A percentile compares a stretch with the other conserved stretches of the same genome.
These are phyloP conservation scores for Aphanocladium album DNA, from an alignment of 2,329 filamentous ascomycete genomes.

Conservation along the genomic window DNA sequence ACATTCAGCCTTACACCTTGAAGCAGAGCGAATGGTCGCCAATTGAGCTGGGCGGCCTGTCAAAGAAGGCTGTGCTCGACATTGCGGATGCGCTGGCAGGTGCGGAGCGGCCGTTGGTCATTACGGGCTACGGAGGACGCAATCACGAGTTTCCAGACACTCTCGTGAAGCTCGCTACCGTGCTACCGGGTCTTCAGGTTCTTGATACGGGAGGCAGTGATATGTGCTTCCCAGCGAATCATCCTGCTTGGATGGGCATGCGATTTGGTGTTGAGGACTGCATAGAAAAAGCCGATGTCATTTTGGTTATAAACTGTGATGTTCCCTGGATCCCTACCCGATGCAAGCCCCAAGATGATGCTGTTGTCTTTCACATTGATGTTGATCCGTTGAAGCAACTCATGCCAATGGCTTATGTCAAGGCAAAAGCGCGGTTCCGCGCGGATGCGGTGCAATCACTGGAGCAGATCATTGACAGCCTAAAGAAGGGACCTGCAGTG, in stretches of 20 bases:
- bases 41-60: slow-evolving; percentile 59
- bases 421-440: slow-evolving; percentile 59
- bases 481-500: slow-evolving; percentile 44
- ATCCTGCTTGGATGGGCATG: slow-evolving; percentile 64
- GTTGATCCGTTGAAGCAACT: slow-evolving; percentile 63
- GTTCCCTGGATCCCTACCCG: slow-evolving; percentile 90
- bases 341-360: slow-evolving; percentile 48
- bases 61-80: slow-evolving; percentile 45
- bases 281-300: slow-evolving; percentile 74
- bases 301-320: slow-evolving; percentile 82
- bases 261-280: slow-evolving; percentile 68
- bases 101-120: slow-evolving; percentile 61
- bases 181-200: slow-evolving; percentile 63
- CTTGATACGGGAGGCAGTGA: slow-evolving; percentile 74
- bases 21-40: slow-evolving; percentile 66
- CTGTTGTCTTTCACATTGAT: slow-evolving; percentile 59
- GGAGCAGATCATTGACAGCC: slow-evolving; percentile 61
- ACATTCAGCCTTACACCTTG: slow-evolving; percentile 67
- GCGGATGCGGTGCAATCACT: slow-evolving; percentile 62
- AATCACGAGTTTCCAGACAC: slow-evolving; percentile 58
- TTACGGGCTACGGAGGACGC: slow-evolving; percentile 67
- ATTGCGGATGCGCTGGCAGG: slow-evolving; percentile 60
- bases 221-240: slow-evolving; percentile 73
- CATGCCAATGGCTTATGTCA: slow-evolving; percentile 70
- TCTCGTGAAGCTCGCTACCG: slow-evolving; percentile 62